Evolutionary conservation across 2,329 filamentous ascomycete genomes (phyloP), one percentile per base, ranked within the genome.

Genomic region (Diaporthe caulivora): DNA sequence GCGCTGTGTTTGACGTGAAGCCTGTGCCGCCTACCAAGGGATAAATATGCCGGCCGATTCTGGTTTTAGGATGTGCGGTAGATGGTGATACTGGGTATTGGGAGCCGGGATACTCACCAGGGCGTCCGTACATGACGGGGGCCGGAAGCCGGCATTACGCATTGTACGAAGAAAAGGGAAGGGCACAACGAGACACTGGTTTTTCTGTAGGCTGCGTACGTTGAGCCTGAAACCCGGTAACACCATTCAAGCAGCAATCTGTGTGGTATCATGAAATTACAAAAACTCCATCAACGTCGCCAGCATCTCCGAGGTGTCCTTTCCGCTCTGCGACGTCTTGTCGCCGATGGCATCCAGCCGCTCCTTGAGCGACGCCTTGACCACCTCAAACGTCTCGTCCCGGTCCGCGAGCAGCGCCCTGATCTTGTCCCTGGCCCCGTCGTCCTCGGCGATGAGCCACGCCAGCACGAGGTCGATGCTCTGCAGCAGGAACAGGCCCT

Each of bases 401-500:
- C 89, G 87, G 74, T 94, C 92, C 0, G 88, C 90, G 53, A 98
- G 83, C 5, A 93, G 82, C 29, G 86, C 83, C 65, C 87, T 82
- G 42, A 98, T 91, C 78, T 88, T 92, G 72, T 84, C 86, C 78
- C 87, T 90, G 1, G 94, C 94, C 0, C 94, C 95, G 44, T 87
- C 87, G 79, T 99, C 97, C 83, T 99, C 97, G 0, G 95, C 97
- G 10, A 95, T 88, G 42, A 98, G 87, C 97, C 97, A 99, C 17
- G 95, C 94, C 40, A 99, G 83, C 40, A 97, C 90, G 0, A 95
- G 89, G 84, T 98, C 96, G 58, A 97, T 90, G 2, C 91, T 93
- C 84, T 98, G 95, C 71, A 98, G 83, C 34, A 90, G 92, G 81
- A 94, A 97, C 8, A 98, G 84, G 0, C 97, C 97, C 0, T 94